Percentiles rank a stretch among this genome's conserved stretches.
Conservation (phyloP, 169 alveolate species). For the Perkinsus marinus region DNA sequence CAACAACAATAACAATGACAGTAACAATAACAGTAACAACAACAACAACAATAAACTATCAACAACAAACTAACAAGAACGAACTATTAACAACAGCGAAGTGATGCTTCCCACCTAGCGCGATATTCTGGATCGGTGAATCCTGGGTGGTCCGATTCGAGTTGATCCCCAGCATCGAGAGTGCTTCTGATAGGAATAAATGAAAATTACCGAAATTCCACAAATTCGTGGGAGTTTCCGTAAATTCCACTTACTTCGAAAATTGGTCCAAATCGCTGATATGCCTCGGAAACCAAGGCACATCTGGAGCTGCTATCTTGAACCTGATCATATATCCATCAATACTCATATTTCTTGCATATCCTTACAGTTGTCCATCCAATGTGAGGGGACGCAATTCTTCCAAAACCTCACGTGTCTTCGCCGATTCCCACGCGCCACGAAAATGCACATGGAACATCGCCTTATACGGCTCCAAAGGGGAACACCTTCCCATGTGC, state of each 20-base stretch:
- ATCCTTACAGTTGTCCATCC: not conserved
- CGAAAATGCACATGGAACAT: constrained; percentile 14
- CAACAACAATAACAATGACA: no score
- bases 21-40: no score
- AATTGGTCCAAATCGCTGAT: constrained; percentile 17
- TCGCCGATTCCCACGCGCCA: not conserved
- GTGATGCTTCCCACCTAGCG: constrained; percentile 2
- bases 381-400: not conserved
- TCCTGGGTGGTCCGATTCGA: constrained; percentile 41
- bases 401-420: not conserved
- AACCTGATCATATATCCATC: not conserved
- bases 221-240: no score
- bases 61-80: no score
- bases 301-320: not conserved
- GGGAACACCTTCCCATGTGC: not conserved
- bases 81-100: no score
- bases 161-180: constrained; percentile 11
- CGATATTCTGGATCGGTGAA: constrained; percentile 32
- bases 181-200: not conserved
- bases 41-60: no score
- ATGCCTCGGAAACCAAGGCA: constrained; percentile 30
- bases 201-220: no score
- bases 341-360: not conserved
- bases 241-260: not conserved
- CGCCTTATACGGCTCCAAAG: not conserved